These are phyloP conservation scores for Dactylellina cionopaga DNA, from an alignment of 2,329 filamentous ascomycete species.

Conservation along the genomic window DNA sequence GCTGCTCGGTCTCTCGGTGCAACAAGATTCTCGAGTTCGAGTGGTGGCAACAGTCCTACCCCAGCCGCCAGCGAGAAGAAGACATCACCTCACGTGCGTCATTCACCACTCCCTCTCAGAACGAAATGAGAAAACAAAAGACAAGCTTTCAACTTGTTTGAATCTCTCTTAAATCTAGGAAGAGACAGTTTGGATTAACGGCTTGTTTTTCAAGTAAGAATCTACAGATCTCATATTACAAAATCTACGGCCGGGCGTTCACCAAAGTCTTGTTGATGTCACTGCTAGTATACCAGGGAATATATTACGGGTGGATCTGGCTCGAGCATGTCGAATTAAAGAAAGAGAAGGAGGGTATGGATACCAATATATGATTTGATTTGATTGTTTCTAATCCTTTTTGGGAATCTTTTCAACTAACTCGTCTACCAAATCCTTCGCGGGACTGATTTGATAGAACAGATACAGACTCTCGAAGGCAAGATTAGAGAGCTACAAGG, in stretches of 20 bases:
- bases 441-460: constrained; percentile 29
- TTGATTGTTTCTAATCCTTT: neutral
- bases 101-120: neutral
- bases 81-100: constrained; percentile 49
- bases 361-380: neutral
- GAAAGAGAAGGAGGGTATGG: constrained; percentile 68
- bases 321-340: constrained; percentile 77
- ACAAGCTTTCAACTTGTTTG: too few relatives aligned
- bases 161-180: constrained; percentile 15
- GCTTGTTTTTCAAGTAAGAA: neutral
- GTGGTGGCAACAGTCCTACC: neutral
- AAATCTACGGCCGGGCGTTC: constrained; percentile 76
- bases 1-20: neutral
- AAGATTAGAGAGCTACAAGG: constrained; percentile 31
- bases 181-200: neutral
- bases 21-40: constrained; percentile 25
- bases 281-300: constrained; percentile 80
- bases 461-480: constrained; percentile 35
- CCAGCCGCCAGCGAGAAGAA: constrained; percentile 33
- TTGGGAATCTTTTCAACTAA: too few relatives aligned
- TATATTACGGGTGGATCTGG: constrained; percentile 78
- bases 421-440: too few relatives aligned
- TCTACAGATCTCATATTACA: constrained; percentile 74
- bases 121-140: constrained; percentile 13
- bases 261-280: constrained; percentile 78